A percentile compares a stretch with the other conserved stretches of the same genome.
phyloP scores from a whole-genome alignment of 345 rosid genomes.

The Camelina laxa region DNA sequence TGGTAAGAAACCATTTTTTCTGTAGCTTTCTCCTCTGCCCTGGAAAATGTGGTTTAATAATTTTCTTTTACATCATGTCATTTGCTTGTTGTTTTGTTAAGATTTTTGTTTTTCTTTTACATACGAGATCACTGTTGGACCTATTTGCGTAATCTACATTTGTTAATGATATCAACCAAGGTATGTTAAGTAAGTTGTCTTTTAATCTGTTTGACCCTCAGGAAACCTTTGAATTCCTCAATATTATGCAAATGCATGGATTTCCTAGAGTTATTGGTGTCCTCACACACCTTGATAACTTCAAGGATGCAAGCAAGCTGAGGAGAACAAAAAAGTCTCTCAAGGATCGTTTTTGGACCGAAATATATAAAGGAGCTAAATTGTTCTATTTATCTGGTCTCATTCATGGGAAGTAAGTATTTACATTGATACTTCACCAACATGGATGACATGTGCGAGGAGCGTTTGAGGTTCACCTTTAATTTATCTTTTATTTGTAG shows the following conservation, averaged over 20 bases:
- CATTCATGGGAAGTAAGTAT: constrained; percentile 82
- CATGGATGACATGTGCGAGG: constrained; percentile 13
- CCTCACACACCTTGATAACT: constrained; percentile 94
- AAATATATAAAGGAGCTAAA: constrained; percentile 87
- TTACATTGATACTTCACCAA: constrained; percentile 20
- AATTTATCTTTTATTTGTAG: constrained; percentile 48
- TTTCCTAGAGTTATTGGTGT: constrained; percentile 96
- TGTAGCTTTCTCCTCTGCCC: constrained; percentile 6
- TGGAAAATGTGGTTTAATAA: not conserved
- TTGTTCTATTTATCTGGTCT: constrained; percentile 91
- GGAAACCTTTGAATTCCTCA: constrained; percentile 98
- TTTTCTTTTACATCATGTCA: constrained; percentile 14
- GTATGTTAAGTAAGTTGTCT: not conserved
- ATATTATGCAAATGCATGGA: constrained; percentile 94
- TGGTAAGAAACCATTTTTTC: constrained; percentile 55
- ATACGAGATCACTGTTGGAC: not conserved
- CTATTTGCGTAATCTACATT: not conserved
- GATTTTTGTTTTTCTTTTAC: not conserved
- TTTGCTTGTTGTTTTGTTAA: not conserved
- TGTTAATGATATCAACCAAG: not conserved
- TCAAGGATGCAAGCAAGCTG: constrained; percentile 86
- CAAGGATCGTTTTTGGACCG: constrained; percentile 98
- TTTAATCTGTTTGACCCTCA: constrained; percentile 42
- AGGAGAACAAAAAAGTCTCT: constrained; percentile 88
- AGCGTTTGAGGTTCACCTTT: constrained; percentile 26